Evolutionary conservation across 192 early-diverging fungal species (phyloP), one percentile per base, ranked within the genome.

Genomic region (Coemansia sp.): DNA sequence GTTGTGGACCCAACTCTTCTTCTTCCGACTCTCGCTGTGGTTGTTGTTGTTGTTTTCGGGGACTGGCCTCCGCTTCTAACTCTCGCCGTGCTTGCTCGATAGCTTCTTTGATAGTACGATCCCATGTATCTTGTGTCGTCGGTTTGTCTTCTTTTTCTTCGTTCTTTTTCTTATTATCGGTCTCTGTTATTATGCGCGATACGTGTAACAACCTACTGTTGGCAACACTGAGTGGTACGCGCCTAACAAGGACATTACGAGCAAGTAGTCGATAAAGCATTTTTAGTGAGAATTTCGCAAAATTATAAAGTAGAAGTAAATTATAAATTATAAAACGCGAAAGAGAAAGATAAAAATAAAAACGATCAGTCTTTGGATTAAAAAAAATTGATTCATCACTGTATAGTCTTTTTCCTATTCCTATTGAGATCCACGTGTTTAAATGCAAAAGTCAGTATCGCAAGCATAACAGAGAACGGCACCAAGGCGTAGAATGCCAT

Each of bases 401-500:
- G 55, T 27, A 84, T 79, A 0, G 82, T 79, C 66, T 72, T 65
- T 42, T 79, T 84, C 54, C 82, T 60, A 16, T 74, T 54, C 29
- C 77, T 68, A 49, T 79, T 65, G 40, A 84, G 77, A 62, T 84
- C 82, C 29, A 71, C 13, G 49, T 79, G 82, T 65, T 76, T 62
- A 44, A 78, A 79, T 6, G 70, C 67, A 42, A 84, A 54, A 2
- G 76, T 70, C 11, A 47, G 47, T 59, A 84, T 40, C 0, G 76
- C 41, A 47, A 84, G 63, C 27, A 76, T 36, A 0, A 57, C 65
- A 2, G 76, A 76, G 40, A 91, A 82, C 1, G 89, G 89, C 15
- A 88, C 74, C 61, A 88, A 67, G n/a, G 82, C 85, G 54, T 76
- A 75, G 74, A 86, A 90, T 6, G 87, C 73, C 27, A 70, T 64